Conservation (phyloP, 106 monocot species). For the Platanthera zijinensis region DNA sequence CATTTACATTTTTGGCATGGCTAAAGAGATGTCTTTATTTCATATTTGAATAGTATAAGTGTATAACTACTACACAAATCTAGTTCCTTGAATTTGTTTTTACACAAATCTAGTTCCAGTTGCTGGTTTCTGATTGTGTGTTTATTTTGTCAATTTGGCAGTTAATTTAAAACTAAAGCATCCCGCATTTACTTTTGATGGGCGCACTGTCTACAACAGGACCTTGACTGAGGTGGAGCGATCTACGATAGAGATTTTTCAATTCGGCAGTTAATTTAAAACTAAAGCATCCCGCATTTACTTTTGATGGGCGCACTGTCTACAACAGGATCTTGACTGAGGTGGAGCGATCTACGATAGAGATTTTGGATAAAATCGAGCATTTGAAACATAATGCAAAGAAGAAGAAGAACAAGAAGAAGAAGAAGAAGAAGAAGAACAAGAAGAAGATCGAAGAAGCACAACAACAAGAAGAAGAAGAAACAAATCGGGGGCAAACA, state of each 20-base stretch:
- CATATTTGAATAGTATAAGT: background rate
- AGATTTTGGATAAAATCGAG: conserved; percentile 48
- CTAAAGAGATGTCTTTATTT: background rate
- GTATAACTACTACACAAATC: background rate
- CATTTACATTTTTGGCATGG: too few relatives aligned
- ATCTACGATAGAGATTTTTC: conserved; percentile 32
- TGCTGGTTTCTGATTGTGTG: background rate
- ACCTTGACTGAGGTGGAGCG: conserved; percentile 64
- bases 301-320: conserved; percentile 53
- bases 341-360: conserved; percentile 50
- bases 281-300: conserved; percentile 37
- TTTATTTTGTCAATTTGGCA: conserved; percentile 19
- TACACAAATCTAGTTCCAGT: background rate
- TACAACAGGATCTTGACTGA: conserved; percentile 64
- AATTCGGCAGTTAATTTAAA: conserved; percentile 30
- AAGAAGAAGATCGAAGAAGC: too few relatives aligned
- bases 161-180: conserved; percentile 31
- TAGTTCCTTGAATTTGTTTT: background rate
- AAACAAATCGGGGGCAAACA: too few relatives aligned
- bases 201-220: conserved; percentile 58
- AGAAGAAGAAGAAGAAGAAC: too few relatives aligned
- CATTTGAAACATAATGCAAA: conserved; percentile 17
- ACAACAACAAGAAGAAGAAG: too few relatives aligned
- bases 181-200: conserved; percentile 49
- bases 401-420: too few relatives aligned